phyloP scores from a whole-genome alignment of 306 rosid genomes.

The Pueraria montana region DNA sequence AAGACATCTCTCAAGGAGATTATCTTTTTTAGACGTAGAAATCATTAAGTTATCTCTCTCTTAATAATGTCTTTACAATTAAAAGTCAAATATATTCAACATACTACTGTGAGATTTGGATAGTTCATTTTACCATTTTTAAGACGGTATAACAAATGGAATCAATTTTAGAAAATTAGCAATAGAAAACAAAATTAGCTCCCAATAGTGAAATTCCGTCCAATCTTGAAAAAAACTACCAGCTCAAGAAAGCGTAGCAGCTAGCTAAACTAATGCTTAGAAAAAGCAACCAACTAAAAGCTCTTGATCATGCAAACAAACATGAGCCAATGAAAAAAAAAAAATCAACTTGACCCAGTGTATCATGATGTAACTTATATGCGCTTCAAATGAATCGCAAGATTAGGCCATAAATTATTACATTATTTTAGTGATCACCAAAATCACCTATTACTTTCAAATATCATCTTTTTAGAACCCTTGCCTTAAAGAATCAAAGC shows the following conservation, averaged over 20 bases:
- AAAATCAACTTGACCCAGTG: not conserved
- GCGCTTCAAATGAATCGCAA: constrained; percentile 14
- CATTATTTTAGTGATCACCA: constrained; percentile 22
- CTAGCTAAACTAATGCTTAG: constrained; percentile 14
- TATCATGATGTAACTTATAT: not conserved
- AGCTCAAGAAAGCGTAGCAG: constrained; percentile 16
- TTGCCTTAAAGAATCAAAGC: constrained; percentile 28
- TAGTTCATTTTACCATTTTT: too few relatives aligned
- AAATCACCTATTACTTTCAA: constrained; percentile 8
- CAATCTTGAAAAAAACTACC: constrained; percentile 17
- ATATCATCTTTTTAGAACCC: constrained; percentile 22
- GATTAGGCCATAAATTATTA: constrained; percentile 34
- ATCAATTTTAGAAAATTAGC: too few relatives aligned
- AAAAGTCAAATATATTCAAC: too few relatives aligned
- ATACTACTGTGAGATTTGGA: too few relatives aligned
- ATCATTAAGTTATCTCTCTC: too few relatives aligned
- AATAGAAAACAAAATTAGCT: too few relatives aligned
- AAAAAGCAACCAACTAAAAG: not conserved
- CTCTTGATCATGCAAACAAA: constrained; percentile 1
- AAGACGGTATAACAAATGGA: too few relatives aligned
- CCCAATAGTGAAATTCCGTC: constrained; percentile 10
- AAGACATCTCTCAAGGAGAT: too few relatives aligned
- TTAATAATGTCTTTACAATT: too few relatives aligned
- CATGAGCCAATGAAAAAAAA: not conserved
- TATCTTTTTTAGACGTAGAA: too few relatives aligned